phyloP scores from a whole-genome alignment of 495 filamentous ascomycete genomes.

The Lasiosphaeris hirsuta region DNA sequence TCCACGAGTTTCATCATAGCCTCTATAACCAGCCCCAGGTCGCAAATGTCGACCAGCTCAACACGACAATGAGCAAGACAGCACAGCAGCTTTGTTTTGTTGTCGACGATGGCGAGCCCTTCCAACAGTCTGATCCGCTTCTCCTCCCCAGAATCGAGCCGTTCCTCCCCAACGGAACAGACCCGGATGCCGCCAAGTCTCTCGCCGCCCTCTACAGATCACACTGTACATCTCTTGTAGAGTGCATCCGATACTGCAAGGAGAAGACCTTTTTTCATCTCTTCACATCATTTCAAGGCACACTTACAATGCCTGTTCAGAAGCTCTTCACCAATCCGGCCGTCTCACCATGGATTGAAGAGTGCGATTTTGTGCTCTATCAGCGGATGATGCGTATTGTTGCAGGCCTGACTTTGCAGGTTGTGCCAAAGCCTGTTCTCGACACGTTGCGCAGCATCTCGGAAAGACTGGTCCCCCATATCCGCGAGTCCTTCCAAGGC shows the following conservation, averaged over 20 bases:
- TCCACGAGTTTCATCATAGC: slow-evolving; percentile 36
- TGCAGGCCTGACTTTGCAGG: slow-evolving; percentile 78
- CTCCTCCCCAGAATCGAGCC: slow-evolving; percentile 72
- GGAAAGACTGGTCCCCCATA: slow-evolving; percentile 69
- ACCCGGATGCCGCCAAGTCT: slow-evolving; percentile 76
- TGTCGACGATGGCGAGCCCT: slow-evolving; percentile 45
- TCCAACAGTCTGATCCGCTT: slow-evolving; percentile 62
- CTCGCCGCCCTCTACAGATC: slow-evolving; percentile 84
- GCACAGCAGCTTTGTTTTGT: slow-evolving; percentile 66
- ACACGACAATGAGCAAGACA: slow-evolving; percentile 52
- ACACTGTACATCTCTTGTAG: slow-evolving; percentile 90
- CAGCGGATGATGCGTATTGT: slow-evolving; percentile 92
- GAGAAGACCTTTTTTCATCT: slow-evolving; percentile 91
- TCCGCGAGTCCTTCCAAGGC: slow-evolving; percentile 72
- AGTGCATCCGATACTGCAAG: slow-evolving; percentile 91
- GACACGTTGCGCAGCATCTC: slow-evolving; percentile 83
- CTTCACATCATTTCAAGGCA: slow-evolving; percentile 94
- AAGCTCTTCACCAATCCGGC: slow-evolving; percentile 80
- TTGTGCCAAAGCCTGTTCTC: slow-evolving; percentile 78
- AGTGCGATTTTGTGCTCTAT: slow-evolving; percentile 93
- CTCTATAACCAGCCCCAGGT: slow-evolving; percentile 52
- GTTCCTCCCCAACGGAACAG: slow-evolving; percentile 72
- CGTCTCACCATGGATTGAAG: slow-evolving; percentile 87
- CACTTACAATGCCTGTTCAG: slow-evolving; percentile 94
- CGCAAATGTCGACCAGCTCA: slow-evolving; percentile 40